A percentile compares a stretch with the other conserved stretches of the same genome.
Conservation (phyloP, 306 rosid species). For the Cicer chorassanicum region DNA sequence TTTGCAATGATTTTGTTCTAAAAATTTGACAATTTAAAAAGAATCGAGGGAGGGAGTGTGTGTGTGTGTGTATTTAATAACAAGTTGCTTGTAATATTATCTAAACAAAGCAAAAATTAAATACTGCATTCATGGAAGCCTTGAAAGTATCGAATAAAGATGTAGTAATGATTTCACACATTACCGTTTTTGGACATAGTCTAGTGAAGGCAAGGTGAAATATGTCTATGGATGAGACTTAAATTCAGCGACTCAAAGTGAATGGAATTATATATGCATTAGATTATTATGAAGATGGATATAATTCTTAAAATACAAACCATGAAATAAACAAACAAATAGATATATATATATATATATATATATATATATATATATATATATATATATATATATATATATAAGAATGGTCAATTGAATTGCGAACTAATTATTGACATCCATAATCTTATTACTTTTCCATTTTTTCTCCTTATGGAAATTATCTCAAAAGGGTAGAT, state of each 20-base stretch:
- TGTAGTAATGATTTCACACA: not conserved
- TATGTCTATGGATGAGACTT: not conserved
- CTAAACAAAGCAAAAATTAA: constrained; percentile 1
- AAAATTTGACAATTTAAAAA: too few relatives aligned
- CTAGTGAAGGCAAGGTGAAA: not conserved
- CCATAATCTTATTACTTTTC: not conserved
- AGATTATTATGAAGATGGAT: not conserved
- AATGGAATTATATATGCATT: not conserved
- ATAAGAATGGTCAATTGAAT: not conserved
- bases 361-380: not conserved
- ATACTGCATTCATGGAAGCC: not conserved
- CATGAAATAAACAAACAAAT: not conserved
- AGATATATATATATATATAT: not conserved
- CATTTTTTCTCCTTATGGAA: not conserved
- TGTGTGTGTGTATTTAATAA: not conserved
- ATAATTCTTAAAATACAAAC: constrained; percentile 8
- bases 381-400: not conserved
- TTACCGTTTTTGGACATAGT: too few relatives aligned
- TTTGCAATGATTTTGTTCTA: too few relatives aligned
- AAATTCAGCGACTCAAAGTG: not conserved
- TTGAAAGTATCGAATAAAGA: constrained; percentile 14
- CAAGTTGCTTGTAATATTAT: not conserved
- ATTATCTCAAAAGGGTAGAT: not conserved
- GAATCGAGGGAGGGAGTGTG: too few relatives aligned
- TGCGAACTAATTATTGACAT: constrained; percentile 27